Conservation (phyloP, 257 asterid species). For the Lantana camara region DNA sequence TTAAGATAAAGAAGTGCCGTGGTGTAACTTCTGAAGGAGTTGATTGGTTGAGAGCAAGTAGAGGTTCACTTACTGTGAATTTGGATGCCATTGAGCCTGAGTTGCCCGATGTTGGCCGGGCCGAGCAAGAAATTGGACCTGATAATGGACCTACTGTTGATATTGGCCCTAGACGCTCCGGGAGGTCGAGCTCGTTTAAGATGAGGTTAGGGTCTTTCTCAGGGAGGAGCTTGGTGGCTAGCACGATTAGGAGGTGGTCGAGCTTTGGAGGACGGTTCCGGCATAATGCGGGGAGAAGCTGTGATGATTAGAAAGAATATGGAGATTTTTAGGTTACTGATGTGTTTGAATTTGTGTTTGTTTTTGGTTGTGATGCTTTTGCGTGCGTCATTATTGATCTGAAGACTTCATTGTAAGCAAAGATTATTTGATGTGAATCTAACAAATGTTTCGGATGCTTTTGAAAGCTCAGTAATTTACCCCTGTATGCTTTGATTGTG, state of each 20-base stretch:
- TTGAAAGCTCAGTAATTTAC: neutral
- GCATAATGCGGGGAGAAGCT: slow-evolving; percentile 37
- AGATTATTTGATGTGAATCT: slow-evolving; percentile 1
- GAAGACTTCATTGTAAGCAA: neutral
- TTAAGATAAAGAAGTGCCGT: slow-evolving; percentile 88
- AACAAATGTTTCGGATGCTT: neutral
- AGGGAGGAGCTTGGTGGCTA: slow-evolving; percentile 58
- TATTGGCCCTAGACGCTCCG: slow-evolving; percentile 39
- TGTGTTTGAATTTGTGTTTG: slow-evolving; percentile 25
- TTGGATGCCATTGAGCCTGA: slow-evolving; percentile 57
- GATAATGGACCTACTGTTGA: slow-evolving; percentile 22
- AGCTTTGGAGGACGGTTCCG: slow-evolving; percentile 62
- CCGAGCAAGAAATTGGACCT: neutral
- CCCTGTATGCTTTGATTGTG: neutral
- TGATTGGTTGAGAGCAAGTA: slow-evolving; percentile 75
- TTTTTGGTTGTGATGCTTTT: neutral
- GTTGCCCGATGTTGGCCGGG: neutral
- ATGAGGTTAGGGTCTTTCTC: slow-evolving; percentile 55
- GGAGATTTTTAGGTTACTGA: slow-evolving; percentile 19
- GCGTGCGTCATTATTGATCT: slow-evolving; percentile 20
- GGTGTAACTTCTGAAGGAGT: slow-evolving; percentile 84
- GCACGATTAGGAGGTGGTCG: slow-evolving; percentile 72
- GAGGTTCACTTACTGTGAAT: slow-evolving; percentile 68
- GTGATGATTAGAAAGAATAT: slow-evolving; percentile 12
- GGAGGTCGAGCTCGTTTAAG: slow-evolving; percentile 62